A percentile compares a stretch with the other conserved stretches of the same genome.
These are phyloP conservation scores for Pythium rishiriense DNA, from an alignment of 352 stramenopile genomes.

Conservation along the genomic window DNA sequence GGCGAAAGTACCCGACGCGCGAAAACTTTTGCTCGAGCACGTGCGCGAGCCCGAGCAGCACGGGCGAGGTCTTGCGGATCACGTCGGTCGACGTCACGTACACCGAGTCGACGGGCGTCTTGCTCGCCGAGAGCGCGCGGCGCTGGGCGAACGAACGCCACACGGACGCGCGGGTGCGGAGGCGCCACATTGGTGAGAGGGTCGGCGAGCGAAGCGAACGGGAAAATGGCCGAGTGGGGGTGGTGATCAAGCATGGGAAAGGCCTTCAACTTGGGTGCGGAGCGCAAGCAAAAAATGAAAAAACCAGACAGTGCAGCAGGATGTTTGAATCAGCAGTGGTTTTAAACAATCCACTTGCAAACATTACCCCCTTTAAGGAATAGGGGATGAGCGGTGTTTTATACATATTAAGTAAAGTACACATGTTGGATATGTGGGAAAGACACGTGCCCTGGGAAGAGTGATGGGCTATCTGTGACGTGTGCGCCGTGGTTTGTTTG, in stretches of 20 bases:
- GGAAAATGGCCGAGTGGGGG: too few relatives aligned
- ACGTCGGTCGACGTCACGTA: conserved; percentile 74
- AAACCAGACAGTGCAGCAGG: too few relatives aligned
- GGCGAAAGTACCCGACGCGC: conserved; percentile 77
- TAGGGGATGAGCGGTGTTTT: background rate
- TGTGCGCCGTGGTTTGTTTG: too few relatives aligned
- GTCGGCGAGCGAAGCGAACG: too few relatives aligned
- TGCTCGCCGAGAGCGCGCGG: background rate
- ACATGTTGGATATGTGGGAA: background rate
- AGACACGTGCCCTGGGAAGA: background rate
- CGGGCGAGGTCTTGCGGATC: conserved; percentile 59
- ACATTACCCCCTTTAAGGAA: too few relatives aligned
- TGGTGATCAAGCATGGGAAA: too few relatives aligned
- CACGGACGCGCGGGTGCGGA: background rate
- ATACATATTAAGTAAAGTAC: background rate
- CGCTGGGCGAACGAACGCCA: too few relatives aligned
- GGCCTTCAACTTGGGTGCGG: too few relatives aligned
- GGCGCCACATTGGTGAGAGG: background rate
- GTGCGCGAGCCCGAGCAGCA: conserved; percentile 66
- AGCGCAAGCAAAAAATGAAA: too few relatives aligned
- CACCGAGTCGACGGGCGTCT: conserved; percentile 56
- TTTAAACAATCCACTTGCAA: background rate
- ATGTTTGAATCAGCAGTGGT: too few relatives aligned
- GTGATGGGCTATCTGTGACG: background rate
- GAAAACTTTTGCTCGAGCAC: conserved; percentile 75